phyloP scores from a whole-genome alignment of 768 basidiomycete species.

The Termitomyces sp. region DNA sequence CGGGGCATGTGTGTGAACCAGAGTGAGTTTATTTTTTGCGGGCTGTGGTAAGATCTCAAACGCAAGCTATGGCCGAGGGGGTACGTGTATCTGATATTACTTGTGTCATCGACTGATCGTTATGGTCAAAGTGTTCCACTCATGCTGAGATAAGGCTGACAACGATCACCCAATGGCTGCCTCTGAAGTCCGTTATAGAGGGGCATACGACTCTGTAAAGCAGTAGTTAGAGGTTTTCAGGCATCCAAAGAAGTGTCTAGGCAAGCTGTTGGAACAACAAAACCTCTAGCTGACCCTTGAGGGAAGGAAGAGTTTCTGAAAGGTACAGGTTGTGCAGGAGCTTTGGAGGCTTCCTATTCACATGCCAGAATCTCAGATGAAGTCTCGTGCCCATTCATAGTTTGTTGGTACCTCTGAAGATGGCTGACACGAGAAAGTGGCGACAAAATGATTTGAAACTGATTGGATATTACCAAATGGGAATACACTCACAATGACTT shows the following conservation, averaged over 20 bases:
- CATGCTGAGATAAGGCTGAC: background rate
- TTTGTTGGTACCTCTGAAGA: slow-evolving; percentile 8
- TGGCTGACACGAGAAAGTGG: background rate
- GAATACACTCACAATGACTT: background rate
- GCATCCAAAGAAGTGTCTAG: background rate
- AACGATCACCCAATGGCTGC: background rate
- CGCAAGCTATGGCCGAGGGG: background rate
- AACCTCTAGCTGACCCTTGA: background rate
- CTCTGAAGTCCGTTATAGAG: background rate
- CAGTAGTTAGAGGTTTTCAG: background rate
- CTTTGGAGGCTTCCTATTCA: background rate
- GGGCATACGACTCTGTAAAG: background rate
- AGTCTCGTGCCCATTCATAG: slow-evolving; percentile 2
- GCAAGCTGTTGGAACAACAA: background rate
- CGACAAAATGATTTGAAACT: background rate
- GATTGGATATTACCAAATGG: background rate
- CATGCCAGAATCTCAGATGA: slow-evolving; percentile 2
- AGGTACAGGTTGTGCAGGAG: background rate
- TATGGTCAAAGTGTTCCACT: background rate
- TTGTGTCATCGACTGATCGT: background rate
- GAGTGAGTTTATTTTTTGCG: background rate
- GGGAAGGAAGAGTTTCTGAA: background rate
- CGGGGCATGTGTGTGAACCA: background rate
- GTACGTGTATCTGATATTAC: background rate
- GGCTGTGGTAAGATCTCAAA: background rate